Base-by-base conservation (phyloP, 371 early-diverging fungal genomes). In the Nematocida sp. region DNA sequence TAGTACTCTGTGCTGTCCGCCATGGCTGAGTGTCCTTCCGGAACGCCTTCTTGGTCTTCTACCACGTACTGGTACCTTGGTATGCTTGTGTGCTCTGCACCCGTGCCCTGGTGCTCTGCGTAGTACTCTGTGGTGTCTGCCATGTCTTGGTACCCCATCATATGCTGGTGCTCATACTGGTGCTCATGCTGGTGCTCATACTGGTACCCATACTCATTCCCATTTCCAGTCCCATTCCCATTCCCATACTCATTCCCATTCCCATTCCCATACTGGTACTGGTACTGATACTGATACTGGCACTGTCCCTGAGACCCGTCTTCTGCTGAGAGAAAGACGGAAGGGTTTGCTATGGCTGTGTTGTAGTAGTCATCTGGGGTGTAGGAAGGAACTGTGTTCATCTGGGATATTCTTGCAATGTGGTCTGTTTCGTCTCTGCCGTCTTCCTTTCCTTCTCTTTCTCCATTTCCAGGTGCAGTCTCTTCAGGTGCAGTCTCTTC, bases 401-500 rank as follows among this genome's bases (percentile, higher is more conserved):
- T 41, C n/a, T 41, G 43, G 17, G 50, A 49, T 50, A 63, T 63
- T 32, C 63, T 45, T 45, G 63, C 7, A 23, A 63, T 63, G 63
- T 63, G 63, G 40, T 63, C 63, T 19, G 46, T 29, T 8, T 19
- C 36, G 0, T 17, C 19, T 8, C 21, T 25, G 46, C 8, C 23
- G 21, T 21, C n/a, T 34, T 23, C 27, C 15, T 4, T 46, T 23
- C 34, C 34, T 19, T 45, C 50, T 34, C n/a, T 13, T 27, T 40
- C 49, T 0, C 3, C n/a, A 1, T 1, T 25, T 25, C 48, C 40
- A 13, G 13, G 13, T 41, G 50, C 4, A 25, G 5, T 1, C 3
- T 50, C 63, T 25, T 19, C 49, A 17, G n/a, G 25, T 27, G 32
- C 49, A 8, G 8, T 31, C 40, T 8, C 21, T 34, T 3, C n/a